Conservation (phyloP, 305 asterid genomes). For the Solanum hybrid region DNA sequence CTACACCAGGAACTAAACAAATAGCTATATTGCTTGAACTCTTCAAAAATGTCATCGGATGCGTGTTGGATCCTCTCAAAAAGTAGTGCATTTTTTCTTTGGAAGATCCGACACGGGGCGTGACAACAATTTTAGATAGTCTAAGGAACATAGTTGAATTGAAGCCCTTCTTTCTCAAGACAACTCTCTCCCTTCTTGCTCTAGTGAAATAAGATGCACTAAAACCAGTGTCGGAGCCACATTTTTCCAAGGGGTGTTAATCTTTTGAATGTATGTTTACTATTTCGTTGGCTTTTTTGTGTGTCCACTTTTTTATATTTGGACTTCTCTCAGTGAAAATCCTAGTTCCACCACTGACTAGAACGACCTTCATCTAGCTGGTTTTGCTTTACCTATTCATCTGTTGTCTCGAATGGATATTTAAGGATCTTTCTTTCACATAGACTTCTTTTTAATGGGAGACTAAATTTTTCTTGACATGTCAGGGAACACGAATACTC, state of each 20-base stretch:
- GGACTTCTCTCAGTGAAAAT: not conserved
- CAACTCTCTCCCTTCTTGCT: not conserved
- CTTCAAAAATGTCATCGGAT: not conserved
- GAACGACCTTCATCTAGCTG: not conserved
- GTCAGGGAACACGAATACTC: conserved; percentile 81
- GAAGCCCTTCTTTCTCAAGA: not conserved
- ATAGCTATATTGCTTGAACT: not conserved
- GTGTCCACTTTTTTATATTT: not conserved
- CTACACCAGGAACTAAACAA: not conserved
- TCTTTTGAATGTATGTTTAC: not conserved
- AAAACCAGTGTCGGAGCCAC: not conserved
- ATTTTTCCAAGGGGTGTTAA: not conserved
- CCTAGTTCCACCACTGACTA: not conserved
- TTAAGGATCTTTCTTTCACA: not conserved
- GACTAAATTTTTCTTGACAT: not conserved
- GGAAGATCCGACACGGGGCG: not conserved
- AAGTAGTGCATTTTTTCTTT: not conserved
- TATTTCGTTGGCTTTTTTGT: not conserved
- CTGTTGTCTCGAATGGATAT: not conserved
- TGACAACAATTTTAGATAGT: not conserved
- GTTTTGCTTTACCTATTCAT: not conserved
- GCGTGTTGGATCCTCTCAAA: not conserved
- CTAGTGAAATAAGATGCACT: not conserved
- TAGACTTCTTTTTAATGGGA: not conserved
- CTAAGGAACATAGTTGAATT: not conserved